Evolutionary conservation across 768 basidiomycete species (phyloP).

Genomic region (Mycena vulgaris): DNA sequence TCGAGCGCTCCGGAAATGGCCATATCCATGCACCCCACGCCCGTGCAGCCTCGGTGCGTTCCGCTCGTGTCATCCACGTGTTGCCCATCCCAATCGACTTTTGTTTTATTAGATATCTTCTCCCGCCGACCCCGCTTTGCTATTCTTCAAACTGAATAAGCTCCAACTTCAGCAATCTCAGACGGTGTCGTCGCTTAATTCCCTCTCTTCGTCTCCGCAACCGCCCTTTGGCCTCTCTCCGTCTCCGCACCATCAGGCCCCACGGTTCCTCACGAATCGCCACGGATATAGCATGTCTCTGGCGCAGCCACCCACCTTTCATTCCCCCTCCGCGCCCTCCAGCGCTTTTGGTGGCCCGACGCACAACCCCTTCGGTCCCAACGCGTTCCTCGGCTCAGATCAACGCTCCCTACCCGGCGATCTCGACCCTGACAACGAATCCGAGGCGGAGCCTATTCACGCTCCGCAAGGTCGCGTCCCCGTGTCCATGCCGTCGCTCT

Average conservation of each 20-base stretch:
- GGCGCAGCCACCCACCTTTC: slow-evolving; percentile 68
- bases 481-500: slow-evolving; percentile 59
- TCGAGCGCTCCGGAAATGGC: slow-evolving; percentile 75
- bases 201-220: slow-evolving; percentile 77
- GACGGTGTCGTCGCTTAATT: slow-evolving; percentile 56
- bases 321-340: slow-evolving; percentile 51
- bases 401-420: slow-evolving; percentile 42
- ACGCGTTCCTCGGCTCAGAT: slow-evolving; percentile 69
- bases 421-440: slow-evolving; percentile 42
- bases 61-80: slow-evolving; percentile 40
- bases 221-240: slow-evolving; percentile 67
- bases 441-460: slow-evolving; percentile 53
- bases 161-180: slow-evolving; percentile 87
- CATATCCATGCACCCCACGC: slow-evolving; percentile 84
- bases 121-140: slow-evolving; percentile 88
- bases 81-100: slow-evolving; percentile 43
- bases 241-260: slow-evolving; percentile 60
- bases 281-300: slow-evolving; percentile 86
- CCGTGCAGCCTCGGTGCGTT: slow-evolving; percentile 86
- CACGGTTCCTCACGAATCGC: slow-evolving; percentile 62
- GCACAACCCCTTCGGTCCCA: slow-evolving; percentile 78
- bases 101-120: slow-evolving; percentile 79
- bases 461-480: slow-evolving; percentile 73
- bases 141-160: slow-evolving; percentile 88
- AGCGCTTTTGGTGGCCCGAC: slow-evolving; percentile 54